phyloP scores from a whole-genome alignment of 441 rosid species.

The Syzygium syzygioides region DNA sequence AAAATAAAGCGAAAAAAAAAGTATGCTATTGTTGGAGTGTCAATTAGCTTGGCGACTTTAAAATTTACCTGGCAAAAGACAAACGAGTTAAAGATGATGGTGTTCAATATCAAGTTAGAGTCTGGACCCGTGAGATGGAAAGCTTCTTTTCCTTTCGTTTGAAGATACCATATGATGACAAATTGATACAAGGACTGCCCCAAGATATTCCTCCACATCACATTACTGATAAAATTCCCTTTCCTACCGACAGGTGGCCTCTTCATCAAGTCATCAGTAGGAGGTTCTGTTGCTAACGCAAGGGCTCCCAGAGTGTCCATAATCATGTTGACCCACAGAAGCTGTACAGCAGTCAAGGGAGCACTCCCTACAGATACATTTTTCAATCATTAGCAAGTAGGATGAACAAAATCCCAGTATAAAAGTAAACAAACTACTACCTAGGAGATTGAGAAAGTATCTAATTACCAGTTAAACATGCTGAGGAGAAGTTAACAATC shows the following conservation, averaged over 20 bases:
- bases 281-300: slow-evolving; percentile 56
- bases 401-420: not conserved
- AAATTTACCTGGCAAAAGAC: slow-evolving; percentile 51
- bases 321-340: slow-evolving; percentile 56
- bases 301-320: slow-evolving; percentile 60
- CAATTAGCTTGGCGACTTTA: not conserved
- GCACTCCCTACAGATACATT: slow-evolving; percentile 28
- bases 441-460: not conserved
- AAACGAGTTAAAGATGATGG: slow-evolving; percentile 50
- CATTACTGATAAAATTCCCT: slow-evolving; percentile 45
- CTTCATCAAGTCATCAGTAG: slow-evolving; percentile 39
- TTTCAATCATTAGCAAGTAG: not conserved
- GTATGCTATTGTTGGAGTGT: not conserved
- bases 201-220: slow-evolving; percentile 53
- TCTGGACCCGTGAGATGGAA: slow-evolving; percentile 35
- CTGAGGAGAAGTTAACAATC: slow-evolving; percentile 50
- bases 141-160: slow-evolving; percentile 26
- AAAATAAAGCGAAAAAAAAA: not conserved
- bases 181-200: slow-evolving; percentile 49
- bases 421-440: not conserved
- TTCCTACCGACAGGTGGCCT: slow-evolving; percentile 48
- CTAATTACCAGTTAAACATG: slow-evolving; percentile 53
- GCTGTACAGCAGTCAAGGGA: slow-evolving; percentile 54
- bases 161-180: slow-evolving; percentile 38
- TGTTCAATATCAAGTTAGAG: slow-evolving; percentile 45